phyloP scores from a whole-genome alignment of 345 rosid species.

The Angophora floribunda region DNA sequence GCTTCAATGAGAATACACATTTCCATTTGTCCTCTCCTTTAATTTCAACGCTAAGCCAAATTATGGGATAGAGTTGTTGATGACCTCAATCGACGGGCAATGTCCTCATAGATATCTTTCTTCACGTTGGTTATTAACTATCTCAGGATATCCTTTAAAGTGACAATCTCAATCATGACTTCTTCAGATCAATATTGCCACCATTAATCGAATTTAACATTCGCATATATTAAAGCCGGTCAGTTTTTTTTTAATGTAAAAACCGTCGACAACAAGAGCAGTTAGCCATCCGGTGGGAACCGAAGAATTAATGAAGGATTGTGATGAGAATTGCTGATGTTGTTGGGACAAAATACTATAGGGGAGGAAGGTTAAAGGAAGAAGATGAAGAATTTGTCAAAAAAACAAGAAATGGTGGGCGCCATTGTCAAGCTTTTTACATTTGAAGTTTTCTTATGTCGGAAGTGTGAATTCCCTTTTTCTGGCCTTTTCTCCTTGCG shows the following conservation, averaged over 20 bases:
- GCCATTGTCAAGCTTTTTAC: not conserved
- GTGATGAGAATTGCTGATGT: not conserved
- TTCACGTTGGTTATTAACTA: not conserved
- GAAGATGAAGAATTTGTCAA: not conserved
- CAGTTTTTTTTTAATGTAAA: no score
- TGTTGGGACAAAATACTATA: not conserved
- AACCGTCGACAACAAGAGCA: not conserved
- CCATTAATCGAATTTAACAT: not conserved
- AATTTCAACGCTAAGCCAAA: not conserved
- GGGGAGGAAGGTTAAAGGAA: not conserved
- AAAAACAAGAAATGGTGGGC: not conserved
- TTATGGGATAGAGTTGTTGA: no score
- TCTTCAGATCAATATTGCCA: not conserved
- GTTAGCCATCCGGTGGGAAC: not conserved
- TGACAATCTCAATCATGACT: no score
- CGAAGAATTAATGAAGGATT: not conserved
- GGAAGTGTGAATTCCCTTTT: not conserved
- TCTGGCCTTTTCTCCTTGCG: not conserved
- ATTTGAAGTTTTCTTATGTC: not conserved
- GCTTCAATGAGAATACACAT: not conserved
- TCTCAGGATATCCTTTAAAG: not conserved
- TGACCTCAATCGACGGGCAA: not conserved
- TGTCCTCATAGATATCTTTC: not conserved
- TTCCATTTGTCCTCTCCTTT: not conserved
- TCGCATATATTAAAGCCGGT: no score